Base-by-base conservation (phyloP, 192 early-diverging fungal species). In the Rhizoclosmatium sp. region DNA sequence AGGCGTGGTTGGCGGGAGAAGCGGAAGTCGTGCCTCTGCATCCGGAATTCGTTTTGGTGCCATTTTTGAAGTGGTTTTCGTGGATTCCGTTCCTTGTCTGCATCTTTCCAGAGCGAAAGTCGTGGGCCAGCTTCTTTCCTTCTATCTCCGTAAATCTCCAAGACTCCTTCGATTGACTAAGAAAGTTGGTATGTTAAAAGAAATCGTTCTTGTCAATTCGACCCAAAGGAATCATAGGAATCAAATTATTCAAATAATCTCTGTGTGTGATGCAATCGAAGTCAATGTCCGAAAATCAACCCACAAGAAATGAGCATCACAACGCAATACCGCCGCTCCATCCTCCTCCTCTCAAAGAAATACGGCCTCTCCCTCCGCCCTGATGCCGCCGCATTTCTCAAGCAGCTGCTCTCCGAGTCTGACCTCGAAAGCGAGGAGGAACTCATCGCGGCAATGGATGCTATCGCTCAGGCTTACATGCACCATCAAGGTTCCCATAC, bases 311-410 rank as follows among this genome's bases (percentile, higher is more conserved):
- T 31, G 31, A 31, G 51, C 51, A 54, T 54, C 51, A 54, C 51
- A 54, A 16, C 51, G 5, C 51, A 54, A 16, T 12, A 54, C 5
- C 9, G 60, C 10, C n/a, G 48, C 12, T 16, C 51, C 21, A 19
- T 75, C 44, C 73, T 89, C 68, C 84, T 92, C 3, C 93, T 97
- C 79, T 92, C 91, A 4, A 92, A 92, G 68, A 94, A 92, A 65
- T 91, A 94, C 83, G 92, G 93, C 59, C 91, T 96, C 48, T 91
- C 90, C 51, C 83, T 96, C 2, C 90, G 93, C 62, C 84, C 90
- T 7, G 94, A 94, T 78, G 93, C 96, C 9, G 82, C 87, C 19
- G 84, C 86, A 41, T 93, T 87, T 65, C 81, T 96, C 56, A 89
- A 88, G 74, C 83, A 83, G 14, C 71, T 90, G 45, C 80, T 94